These are phyloP conservation scores for Xylaria sp. DNA, from an alignment of 2,329 filamentous ascomycete species.

Conservation along the genomic window DNA sequence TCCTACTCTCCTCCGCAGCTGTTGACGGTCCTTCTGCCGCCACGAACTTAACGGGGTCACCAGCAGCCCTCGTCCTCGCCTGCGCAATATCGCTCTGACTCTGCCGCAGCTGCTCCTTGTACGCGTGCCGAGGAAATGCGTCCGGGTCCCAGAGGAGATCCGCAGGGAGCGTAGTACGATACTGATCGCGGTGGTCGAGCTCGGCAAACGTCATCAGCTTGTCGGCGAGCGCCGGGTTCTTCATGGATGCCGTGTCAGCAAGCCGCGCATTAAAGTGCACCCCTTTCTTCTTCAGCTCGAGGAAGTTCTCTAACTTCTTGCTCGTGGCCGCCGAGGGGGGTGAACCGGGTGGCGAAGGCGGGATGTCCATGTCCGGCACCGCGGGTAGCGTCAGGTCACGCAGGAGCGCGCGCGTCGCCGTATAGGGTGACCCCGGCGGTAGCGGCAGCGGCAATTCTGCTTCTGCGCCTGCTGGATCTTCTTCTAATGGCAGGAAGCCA, in stretches of 20 bases:
- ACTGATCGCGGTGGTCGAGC: slow-evolving; percentile 67
- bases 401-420: slow-evolving; percentile 69
- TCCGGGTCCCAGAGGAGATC: slow-evolving; percentile 68
- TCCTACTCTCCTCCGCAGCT: slow-evolving; percentile 39
- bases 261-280: slow-evolving; percentile 83
- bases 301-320: slow-evolving; percentile 77
- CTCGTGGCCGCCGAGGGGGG: slow-evolving; percentile 64
- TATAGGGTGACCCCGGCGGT: slow-evolving; percentile 72
- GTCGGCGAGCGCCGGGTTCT: slow-evolving; percentile 77
- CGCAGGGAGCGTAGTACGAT: slow-evolving; percentile 68
- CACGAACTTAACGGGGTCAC: slow-evolving; percentile 63
- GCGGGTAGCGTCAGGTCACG: slow-evolving; percentile 79
- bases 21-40: slow-evolving; percentile 45
- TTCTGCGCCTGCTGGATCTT: slow-evolving; percentile 41
- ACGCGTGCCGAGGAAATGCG: slow-evolving; percentile 65
- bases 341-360: slow-evolving; percentile 74
- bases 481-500: slow-evolving; percentile 49
- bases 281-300: slow-evolving; percentile 79
- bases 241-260: slow-evolving; percentile 71
- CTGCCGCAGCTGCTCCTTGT: slow-evolving; percentile 60
- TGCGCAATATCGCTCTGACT: slow-evolving; percentile 58
- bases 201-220: slow-evolving; percentile 76
- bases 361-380: slow-evolving; percentile 77
- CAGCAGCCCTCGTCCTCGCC: slow-evolving; percentile 57
- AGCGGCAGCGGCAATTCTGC: slow-evolving; percentile 28